These are phyloP conservation scores for Monosporascus sp. DNA, from an alignment of 2,329 filamentous ascomycete genomes.

Conservation along the genomic window DNA sequence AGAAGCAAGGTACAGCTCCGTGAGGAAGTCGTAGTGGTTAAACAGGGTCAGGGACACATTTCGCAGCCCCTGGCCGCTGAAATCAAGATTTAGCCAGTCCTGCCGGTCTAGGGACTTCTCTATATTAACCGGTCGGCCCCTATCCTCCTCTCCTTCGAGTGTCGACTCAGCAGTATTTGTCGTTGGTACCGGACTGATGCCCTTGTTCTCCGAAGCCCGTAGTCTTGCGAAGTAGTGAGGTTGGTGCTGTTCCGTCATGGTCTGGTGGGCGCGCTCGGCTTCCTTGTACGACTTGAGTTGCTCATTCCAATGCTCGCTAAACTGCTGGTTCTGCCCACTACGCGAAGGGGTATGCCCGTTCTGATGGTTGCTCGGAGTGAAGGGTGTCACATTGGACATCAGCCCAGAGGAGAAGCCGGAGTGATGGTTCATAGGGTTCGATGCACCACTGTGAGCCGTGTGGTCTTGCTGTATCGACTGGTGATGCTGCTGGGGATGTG, in stretches of 20 bases:
- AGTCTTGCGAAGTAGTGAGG: constrained; percentile 68
- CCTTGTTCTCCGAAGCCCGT: constrained; percentile 66
- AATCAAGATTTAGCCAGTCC: constrained; percentile 89
- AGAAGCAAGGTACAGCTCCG: constrained; percentile 87
- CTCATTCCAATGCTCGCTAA: constrained; percentile 76
- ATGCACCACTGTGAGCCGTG: constrained; percentile 47
- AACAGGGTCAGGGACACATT: constrained; percentile 77
- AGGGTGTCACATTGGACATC: constrained; percentile 59
- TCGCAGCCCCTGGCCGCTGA: constrained; percentile 91
- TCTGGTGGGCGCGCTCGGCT: constrained; percentile 65
- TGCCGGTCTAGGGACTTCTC: constrained; percentile 64
- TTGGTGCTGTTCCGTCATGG: constrained; percentile 62
- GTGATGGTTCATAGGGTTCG: constrained; percentile 49
- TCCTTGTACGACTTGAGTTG: constrained; percentile 78
- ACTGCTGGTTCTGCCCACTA: constrained; percentile 45
- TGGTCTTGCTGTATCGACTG: constrained; percentile 56
- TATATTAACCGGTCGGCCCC: constrained; percentile 59
- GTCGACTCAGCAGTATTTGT: constrained; percentile 43
- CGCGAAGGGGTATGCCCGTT: constrained; percentile 51
- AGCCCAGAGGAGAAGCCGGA: constrained; percentile 58
- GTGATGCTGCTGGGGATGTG: constrained; percentile 57
- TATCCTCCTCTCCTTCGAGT: constrained; percentile 52
- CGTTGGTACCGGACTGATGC: constrained; percentile 50
- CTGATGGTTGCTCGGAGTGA: constrained; percentile 47
- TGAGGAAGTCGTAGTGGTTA: constrained; percentile 74